Evolutionary conservation across 202 grass and related monocot species (phyloP), one percentile per base, ranked within the genome.

Genomic region (Elaeis oleifera): DNA sequence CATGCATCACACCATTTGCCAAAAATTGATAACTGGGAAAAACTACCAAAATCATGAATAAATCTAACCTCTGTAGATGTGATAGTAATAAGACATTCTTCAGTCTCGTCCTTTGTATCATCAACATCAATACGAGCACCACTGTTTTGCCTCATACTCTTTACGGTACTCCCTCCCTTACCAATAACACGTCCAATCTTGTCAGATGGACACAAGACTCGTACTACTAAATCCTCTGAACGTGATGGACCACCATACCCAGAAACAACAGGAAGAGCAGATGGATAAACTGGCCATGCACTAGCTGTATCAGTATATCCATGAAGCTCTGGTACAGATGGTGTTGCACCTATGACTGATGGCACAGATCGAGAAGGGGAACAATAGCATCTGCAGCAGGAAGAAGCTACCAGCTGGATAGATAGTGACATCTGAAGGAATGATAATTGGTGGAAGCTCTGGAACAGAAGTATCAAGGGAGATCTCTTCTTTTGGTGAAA

Each of bases 111-210:
- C 74, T 92, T 99, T 63, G 82, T 75, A 58, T 92, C 85, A 89
- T 99, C 88, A 71, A 99, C 88, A 68, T 82, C 85, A 65, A 99
- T 71, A 36, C 49, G 79, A 80, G 94, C 84, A 71, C 85, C 88
- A 76, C 81, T 89, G 24, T 76, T 76, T 74, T 92, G 89, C 69
- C 88, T 89, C 72, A 92, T 89, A 81, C 62, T 74, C 83, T 80
- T 99, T 84, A 99, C 85, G 26, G 94, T 89, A 70, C 67, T 32
- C 54, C 94, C 94, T 49, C 72, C 80, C 75, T 88, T 99, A 66
- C 94, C 94, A 70, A 99, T 99, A 73, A 99, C 88, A 50, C 90
- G 67, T 50, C 88, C 94, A 72, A 99, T 94, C 72, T 87, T 99
- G 58, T 80, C 75, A 75, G 74, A 74, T 68, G 94, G 94, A 54